Evolutionary conservation across 1,284 basidiomycete species (phyloP).

Genomic region (Cerrena zonata): DNA sequence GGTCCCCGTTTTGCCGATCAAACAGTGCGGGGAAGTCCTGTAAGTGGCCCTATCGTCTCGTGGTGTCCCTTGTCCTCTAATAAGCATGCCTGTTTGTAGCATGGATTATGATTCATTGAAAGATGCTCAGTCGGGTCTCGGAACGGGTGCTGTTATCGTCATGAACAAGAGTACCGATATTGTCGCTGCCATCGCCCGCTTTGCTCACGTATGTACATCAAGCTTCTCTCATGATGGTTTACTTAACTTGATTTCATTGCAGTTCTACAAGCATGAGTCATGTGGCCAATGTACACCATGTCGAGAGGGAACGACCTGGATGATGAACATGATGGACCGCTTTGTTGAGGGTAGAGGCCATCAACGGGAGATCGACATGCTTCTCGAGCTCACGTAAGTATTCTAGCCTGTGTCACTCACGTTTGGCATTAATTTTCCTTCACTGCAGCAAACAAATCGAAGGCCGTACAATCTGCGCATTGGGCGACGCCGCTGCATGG

Average conservation of each 20-base stretch:
- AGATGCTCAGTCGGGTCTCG: slow-evolving; percentile 89
- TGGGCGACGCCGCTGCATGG: slow-evolving; percentile 97
- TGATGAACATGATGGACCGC: slow-evolving; percentile 98
- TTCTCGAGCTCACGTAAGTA: slow-evolving; percentile 80
- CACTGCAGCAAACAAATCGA: slow-evolving; percentile 83
- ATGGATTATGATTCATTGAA: slow-evolving; percentile 99
- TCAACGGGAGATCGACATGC: slow-evolving; percentile 94
- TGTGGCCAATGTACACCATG: slow-evolving; percentile 98
- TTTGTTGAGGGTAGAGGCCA: slow-evolving; percentile 86
- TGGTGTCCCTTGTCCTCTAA: slow-evolving; percentile 7
- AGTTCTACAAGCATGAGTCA: slow-evolving; percentile 98
- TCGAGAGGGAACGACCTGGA: slow-evolving; percentile 94
- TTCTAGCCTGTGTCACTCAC: slow-evolving; percentile 3
- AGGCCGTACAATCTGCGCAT: slow-evolving; percentile 91
- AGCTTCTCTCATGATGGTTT: not conserved
- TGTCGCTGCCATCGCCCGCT: slow-evolving; percentile 86
- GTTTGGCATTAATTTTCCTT: not conserved
- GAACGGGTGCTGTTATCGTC: slow-evolving; percentile 96
- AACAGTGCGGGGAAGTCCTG: slow-evolving; percentile 79
- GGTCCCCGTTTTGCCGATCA: slow-evolving; percentile 87
- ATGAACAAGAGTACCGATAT: slow-evolving; percentile 98
- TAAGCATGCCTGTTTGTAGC: slow-evolving; percentile 30
- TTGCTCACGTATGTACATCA: slow-evolving; percentile 60
- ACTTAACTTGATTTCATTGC: slow-evolving; percentile 1
- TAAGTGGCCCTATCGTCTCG: slow-evolving; percentile 36